phyloP scores from a whole-genome alignment of 208 protist species.

The Acanthamoeba rhysodes region DNA sequence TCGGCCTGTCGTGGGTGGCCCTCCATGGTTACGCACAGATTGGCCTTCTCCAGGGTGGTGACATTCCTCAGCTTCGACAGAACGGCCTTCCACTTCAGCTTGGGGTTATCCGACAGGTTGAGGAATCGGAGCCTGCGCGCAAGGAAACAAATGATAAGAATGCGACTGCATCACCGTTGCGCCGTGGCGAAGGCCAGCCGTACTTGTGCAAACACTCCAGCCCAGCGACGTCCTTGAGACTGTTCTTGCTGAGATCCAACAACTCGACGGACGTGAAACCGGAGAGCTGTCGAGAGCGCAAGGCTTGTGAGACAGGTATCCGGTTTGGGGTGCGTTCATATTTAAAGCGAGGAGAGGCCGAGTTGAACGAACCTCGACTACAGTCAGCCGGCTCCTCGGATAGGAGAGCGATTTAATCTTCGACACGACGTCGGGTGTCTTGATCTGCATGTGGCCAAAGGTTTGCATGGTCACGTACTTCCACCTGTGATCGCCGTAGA shows the following conservation, averaged over 20 bases:
- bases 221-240: conserved; percentile 49
- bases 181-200: neutral
- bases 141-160: neutral
- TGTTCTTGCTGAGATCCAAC: conserved; percentile 65
- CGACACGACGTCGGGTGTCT: neutral
- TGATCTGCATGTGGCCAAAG: conserved; percentile 67
- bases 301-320: neutral
- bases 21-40: conserved; percentile 21
- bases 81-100: conserved; percentile 60
- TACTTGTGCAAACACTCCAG: conserved; percentile 52
- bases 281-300: neutral
- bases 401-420: conserved; percentile 21
- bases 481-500: neutral
- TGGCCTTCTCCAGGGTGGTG: conserved; percentile 60
- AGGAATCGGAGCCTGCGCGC: conserved; percentile 29
- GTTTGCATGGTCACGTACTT: conserved; percentile 37
- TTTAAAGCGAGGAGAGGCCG: neutral
- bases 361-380: conserved; percentile 1
- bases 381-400: conserved; percentile 22
- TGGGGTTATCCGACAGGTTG: conserved; percentile 64
- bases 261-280: conserved; percentile 7
- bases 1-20: conserved; percentile 62
- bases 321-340: neutral
- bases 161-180: neutral
- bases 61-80: neutral